phyloP scores from a whole-genome alignment of 1,284 basidiomycete genomes.

The Pseudozyma hubeiensis region DNA sequence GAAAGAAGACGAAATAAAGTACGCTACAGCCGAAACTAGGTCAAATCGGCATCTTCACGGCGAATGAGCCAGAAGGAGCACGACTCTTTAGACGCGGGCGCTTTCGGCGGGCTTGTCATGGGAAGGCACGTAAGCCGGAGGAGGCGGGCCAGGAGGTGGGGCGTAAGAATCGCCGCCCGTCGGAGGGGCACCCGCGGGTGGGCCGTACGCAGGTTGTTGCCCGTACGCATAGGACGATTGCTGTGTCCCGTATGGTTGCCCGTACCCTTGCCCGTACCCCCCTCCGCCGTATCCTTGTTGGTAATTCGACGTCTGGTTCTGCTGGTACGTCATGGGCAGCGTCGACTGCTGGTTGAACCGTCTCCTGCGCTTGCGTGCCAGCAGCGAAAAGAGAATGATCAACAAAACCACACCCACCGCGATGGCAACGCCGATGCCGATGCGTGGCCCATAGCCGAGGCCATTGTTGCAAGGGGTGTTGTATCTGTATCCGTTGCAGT shows the following conservation, averaged over 20 bases:
- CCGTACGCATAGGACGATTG: not conserved
- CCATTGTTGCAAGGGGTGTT: slow-evolving; percentile 12
- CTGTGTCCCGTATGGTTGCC: slow-evolving; percentile 19
- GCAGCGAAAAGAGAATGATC: slow-evolving; percentile 11
- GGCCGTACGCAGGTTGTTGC: slow-evolving; percentile 28
- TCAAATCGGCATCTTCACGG: too few relatives aligned
- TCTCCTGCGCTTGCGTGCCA: slow-evolving; percentile 27
- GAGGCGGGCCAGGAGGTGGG: slow-evolving; percentile 37
- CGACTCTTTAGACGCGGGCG: slow-evolving; percentile 13
- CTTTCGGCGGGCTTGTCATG: slow-evolving; percentile 20
- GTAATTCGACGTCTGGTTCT: slow-evolving; percentile 21
- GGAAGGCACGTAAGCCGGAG: slow-evolving; percentile 41
- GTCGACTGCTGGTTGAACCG: slow-evolving; percentile 23
- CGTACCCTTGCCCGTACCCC: slow-evolving; percentile 22
- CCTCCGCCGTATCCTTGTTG: slow-evolving; percentile 29
- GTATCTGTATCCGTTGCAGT: slow-evolving; percentile 29
- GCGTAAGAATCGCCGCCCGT: slow-evolving; percentile 30
- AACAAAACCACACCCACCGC: slow-evolving; percentile 22
- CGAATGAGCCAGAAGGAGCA: too few relatives aligned
- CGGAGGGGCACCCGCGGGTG: slow-evolving; percentile 31
- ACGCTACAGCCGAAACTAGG: too few relatives aligned
- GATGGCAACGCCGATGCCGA: slow-evolving; percentile 43
- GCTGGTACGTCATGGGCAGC: slow-evolving; percentile 33
- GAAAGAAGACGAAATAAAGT: too few relatives aligned
- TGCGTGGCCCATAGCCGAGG: slow-evolving; percentile 24